Percentiles rank a stretch among this genome's conserved stretches.
Evolutionary conservation across 345 rosid genomes (phyloP).

Genomic region (Eucalyptus erythrocorys): DNA sequence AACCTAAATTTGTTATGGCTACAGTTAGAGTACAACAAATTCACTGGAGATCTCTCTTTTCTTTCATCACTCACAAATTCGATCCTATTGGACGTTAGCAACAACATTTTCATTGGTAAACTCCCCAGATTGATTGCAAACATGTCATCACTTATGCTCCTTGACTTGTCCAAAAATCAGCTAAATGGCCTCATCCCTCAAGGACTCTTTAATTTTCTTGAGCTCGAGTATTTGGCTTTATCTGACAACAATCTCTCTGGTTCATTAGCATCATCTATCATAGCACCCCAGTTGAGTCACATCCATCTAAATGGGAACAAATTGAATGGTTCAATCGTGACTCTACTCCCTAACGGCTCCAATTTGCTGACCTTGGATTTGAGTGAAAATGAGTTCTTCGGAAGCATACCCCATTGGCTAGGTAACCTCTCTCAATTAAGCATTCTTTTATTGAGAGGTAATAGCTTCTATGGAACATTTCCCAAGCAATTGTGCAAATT

Average conservation of each 20-base stretch:
- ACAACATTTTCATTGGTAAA: not conserved
- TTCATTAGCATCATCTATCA: not conserved
- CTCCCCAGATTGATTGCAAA: not conserved
- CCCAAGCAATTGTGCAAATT: not conserved
- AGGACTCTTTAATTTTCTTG: rapidly evolving
- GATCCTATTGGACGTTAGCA: rapidly evolving
- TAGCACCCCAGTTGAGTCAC: rapidly evolving
- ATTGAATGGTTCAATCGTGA: not conserved
- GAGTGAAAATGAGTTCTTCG: not conserved
- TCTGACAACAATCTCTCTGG: not conserved
- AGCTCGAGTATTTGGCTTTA: not conserved
- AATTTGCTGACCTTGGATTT: not conserved
- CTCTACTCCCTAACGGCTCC: not conserved
- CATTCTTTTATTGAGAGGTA: not conserved
- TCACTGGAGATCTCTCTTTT: not conserved
- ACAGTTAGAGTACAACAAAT: not conserved
- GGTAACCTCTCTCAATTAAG: not conserved
- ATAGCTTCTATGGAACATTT: not conserved
- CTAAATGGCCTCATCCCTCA: not conserved
- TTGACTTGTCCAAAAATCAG: not conserved
- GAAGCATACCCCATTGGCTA: not conserved
- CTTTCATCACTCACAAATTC: rapidly evolving
- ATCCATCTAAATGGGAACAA: not conserved
- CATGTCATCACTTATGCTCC: rapidly evolving
- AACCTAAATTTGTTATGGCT: rapidly evolving